Evolutionary conservation across 371 early-diverging fungal species (phyloP), one percentile per base, ranked within the genome.

Genomic region (Mucor circinelloides): DNA sequence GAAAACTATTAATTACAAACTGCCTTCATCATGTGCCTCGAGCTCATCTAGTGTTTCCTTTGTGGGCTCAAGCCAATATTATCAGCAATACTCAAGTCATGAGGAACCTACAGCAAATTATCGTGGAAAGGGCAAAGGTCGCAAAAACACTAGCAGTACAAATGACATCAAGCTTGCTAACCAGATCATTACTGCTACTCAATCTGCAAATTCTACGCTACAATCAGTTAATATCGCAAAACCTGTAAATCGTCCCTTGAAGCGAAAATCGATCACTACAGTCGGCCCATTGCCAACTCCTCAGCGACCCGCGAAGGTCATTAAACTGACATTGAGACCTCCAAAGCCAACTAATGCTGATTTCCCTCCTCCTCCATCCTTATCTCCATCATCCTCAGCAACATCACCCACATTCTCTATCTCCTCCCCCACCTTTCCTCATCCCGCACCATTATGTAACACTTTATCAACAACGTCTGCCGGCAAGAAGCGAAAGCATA

Each of bases 261-360:
- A 27, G 13, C 1, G 56, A 19, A 56, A 56, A 28, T 9, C 31
- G 7, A 13, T 56, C 3, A 56, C 56, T 2, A 56, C 56, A 19
- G 56, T 56, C 3, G 32, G 56, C 6, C n/a, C 56, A 4, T 55
- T 8, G 23, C 31, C 55, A 4, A 13, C 6, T 0, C 1, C 46
- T 2, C 13, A 31, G 21, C 52, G 50, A 40, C 65, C 63, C 25
- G 67, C 64, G 40, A 73, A 73, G n/a, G 58, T 73, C 7, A 75
- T 75, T 12, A 66, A 59, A 50, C 50, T 76, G 6, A 76, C 73
- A 10, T 57, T 76, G 12, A 64, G 65, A 32, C 76, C 76, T 25
- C 73, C 76, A 7, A 19, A 57, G 36, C 44, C 54, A 25, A 60
- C 61, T 13, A 64, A 62, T 30, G 42, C 42, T 28, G 13, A 34